Evolutionary conservation across 2,329 filamentous ascomycete species (phyloP), one percentile per base, ranked within the genome.

Genomic region (Fusarium sp.): DNA sequence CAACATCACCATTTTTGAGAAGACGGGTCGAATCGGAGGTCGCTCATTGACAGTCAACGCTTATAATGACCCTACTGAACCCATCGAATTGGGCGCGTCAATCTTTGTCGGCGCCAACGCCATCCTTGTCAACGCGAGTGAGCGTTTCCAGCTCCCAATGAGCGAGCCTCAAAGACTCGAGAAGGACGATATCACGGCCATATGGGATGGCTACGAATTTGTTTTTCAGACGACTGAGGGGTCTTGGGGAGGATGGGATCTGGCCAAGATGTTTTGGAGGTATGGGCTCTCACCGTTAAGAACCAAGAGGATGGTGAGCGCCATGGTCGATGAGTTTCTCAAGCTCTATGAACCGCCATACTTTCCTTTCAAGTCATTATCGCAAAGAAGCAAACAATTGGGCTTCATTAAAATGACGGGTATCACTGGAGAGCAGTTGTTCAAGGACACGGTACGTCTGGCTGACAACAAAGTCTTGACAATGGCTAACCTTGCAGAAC

Each of bases 1-100:
- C 55, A 90, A 96, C 65, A 89, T 98, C 68, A 96, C 93, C 19
- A 80, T 99, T 25, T 97, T 94, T 73, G 95, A 99, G 71, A 89
- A 88, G 66, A 87, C 86, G 14, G 74, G 80, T 29, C 91, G 88
- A 66, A 82, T 98, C 38, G 95, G 95, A 27, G 95, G 95, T 9
- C 90, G 95, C 23, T 90, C 90, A 8, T 91, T 93, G 27, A 98
- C 93, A 1, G 89, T 97, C 15, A 80, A 93, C 69, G 88, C 87
- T 3, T 94, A 90, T 72, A 83, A 85, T 62, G 82, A 94, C 67
- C 80, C 87, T 2, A 63, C 78, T 1, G 79, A 88, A 35, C 89
- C 90, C 1, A 84, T 97, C 32, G 95, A 99, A 74, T 81, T 98
- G 1, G 95, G 95, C 14, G 95, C 91, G 10, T 94, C 90, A 59